Percentiles rank a stretch among this genome's conserved stretches.
Evolutionary conservation across 441 rosid genomes (phyloP).

Genomic region (Populus trichocarpa): DNA sequence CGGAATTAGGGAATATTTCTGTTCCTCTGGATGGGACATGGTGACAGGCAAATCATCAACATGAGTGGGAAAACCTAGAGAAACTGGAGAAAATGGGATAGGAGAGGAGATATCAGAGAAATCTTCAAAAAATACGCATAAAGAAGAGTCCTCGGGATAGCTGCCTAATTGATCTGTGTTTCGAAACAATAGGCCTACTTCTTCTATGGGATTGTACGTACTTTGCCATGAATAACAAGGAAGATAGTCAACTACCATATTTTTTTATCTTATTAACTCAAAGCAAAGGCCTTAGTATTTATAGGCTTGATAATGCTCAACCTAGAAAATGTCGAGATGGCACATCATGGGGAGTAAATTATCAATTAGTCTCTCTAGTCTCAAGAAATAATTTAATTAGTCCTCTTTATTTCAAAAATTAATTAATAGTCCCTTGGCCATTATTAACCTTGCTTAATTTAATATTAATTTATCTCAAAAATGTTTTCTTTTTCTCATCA

Average conservation of each 20-base stretch:
- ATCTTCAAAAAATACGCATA: constrained; percentile 10
- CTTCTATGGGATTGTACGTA: constrained; percentile 8
- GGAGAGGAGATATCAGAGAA: constrained; percentile 21
- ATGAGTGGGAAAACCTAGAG: not conserved
- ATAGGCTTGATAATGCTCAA: not conserved
- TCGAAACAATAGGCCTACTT: constrained; percentile 12
- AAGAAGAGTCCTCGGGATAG: constrained; percentile 19
- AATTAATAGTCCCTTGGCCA: too few species aligned
- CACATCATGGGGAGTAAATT: not conserved
- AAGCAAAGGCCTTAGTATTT: too few species aligned
- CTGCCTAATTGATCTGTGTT: constrained; percentile 15
- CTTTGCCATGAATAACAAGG: constrained; percentile 12
- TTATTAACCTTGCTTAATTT: too few species aligned
- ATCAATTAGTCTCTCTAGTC: too few species aligned
- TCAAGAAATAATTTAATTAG: too few species aligned
- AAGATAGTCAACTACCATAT: not conserved
- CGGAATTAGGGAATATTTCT: not conserved
- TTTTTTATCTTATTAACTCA: not conserved
- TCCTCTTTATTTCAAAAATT: too few species aligned
- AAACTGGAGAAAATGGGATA: constrained; percentile 6
- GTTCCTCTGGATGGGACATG: not conserved
- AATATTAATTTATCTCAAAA: too few species aligned
- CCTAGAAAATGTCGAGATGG: not conserved
- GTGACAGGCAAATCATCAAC: constrained; percentile 6
- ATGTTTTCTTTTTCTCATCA: too few species aligned